Evolutionary conservation across 2,329 filamentous ascomycete species (phyloP), one percentile per base, ranked within the genome.

Genomic region (Hirsutella rhossiliensis): DNA sequence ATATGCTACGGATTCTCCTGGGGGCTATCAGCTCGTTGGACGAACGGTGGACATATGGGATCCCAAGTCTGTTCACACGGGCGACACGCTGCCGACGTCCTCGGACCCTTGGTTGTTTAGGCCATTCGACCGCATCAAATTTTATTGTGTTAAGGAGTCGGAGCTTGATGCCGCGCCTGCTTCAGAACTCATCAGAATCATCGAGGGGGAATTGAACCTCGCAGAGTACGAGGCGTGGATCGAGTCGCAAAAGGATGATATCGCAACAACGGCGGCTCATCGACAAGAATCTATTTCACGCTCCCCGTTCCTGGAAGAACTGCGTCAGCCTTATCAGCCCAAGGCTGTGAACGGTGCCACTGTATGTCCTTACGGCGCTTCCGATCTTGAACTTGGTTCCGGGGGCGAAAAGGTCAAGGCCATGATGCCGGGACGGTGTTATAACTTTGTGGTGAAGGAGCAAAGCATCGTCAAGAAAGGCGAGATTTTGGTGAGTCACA

Each of bases 11-110:
- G 57, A 63, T 31, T 61, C 59, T 5, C 62, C 62, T 2, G 62
- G 62, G 3, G 62, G 62, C 0, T 65, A 65, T 48, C 62, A 64
- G 46, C 54, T 64, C 11, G 58, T 63, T 0, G 62, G 62, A 1
- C 54, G 60, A 15, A 65, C 62, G 0, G 46, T 59, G 3, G 53
- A 57, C 23, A 59, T 62, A 11, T 64, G 62, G 62, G 56, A 62
- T 45, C 43, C 51, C 9, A 41, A 31, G 44, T 8, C 34, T 17
- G 11, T 28, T 34, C 15, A 45, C 47, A 47, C 30, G 37, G 40
- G 6, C 17, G 20, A 32, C 5, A 31, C 17, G 23, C 12, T 27
- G 5, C 23, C 40, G 34, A 19, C 3, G 30, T 3, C 19, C 3
- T 11, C 13, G 13, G 47, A 47, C 15, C 56, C 56, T 3, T 62